These are phyloP conservation scores for Colletotrichum cereale DNA, from an alignment of 2,329 filamentous ascomycete genomes.

Conservation along the genomic window DNA sequence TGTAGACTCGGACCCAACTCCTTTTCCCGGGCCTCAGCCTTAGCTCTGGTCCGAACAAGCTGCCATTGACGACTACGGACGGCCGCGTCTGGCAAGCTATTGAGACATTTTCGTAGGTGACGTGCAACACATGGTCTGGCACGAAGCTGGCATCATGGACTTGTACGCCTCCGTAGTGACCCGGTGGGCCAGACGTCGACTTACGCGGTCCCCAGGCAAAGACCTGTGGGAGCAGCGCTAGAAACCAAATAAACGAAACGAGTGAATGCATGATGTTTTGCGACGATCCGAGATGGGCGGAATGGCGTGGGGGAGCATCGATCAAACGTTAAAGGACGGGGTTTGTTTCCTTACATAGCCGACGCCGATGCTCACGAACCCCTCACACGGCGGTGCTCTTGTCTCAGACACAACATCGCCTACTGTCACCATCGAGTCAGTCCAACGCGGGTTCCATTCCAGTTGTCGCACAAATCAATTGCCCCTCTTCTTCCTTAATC, in stretches of 20 bases:
- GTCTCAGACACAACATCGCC: not conserved
- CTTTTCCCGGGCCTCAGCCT: slow-evolving; percentile 61
- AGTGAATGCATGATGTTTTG: slow-evolving; percentile 22
- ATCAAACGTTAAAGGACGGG: not conserved
- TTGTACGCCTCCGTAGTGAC: slow-evolving; percentile 32
- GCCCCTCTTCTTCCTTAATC: not conserved
- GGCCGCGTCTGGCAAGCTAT: slow-evolving; percentile 60
- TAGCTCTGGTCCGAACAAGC: slow-evolving; percentile 63
- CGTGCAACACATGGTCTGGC: slow-evolving; percentile 19
- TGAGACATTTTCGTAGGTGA: slow-evolving; percentile 51
- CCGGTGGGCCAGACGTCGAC: slow-evolving; percentile 20
- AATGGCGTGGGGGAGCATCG: not conserved
- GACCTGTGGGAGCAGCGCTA: slow-evolving; percentile 19
- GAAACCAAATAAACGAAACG: slow-evolving; percentile 18
- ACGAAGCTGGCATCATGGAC: slow-evolving; percentile 26
- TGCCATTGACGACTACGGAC: slow-evolving; percentile 66
- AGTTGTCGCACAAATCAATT: not conserved
- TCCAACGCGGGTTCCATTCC: not conserved
- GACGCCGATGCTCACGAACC: not conserved
- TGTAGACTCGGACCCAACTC: slow-evolving; percentile 71
- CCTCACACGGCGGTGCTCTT: not conserved
- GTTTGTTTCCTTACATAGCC: not conserved
- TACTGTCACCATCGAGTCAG: not conserved
- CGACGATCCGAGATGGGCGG: not conserved
- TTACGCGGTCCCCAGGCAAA: slow-evolving; percentile 23